Base-by-base conservation (phyloP, 257 asterid species). In the Cynanchum wilfordii region DNA sequence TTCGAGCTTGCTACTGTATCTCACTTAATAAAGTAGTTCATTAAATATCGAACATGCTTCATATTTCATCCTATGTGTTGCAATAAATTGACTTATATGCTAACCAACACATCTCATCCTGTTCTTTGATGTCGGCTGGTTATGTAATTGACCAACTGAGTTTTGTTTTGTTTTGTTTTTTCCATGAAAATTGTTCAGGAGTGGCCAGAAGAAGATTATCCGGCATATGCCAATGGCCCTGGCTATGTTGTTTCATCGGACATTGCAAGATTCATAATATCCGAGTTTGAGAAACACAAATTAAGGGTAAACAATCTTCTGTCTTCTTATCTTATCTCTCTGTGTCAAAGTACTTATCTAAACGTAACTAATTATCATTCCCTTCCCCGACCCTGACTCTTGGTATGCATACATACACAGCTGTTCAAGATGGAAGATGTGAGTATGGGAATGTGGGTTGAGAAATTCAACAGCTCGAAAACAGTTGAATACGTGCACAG, bases 381-480 rank as follows among this genome's bases (percentile, higher is more conserved):
- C 45, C 9, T n/a, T n/a, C n/a, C n/a, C n/a, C n/a, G n/a, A n/a
- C n/a, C n/a, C n/a, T n/a, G n/a, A n/a, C n/a, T n/a, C n/a, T n/a
- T n/a, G n/a, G n/a, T n/a, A n/a, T n/a, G n/a, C n/a, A 73, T 40
- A 4, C 2, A 33, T 33, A 2, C 50, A 72, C 92, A 93, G 97
- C 78, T 93, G 77, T 93, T 93, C 85, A 93, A 93, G 85, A 93
- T 93, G 98, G 98, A 93, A 82, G 96, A 93, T 33, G 97, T 93
- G 76, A 91, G 96, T 89, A 89, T 93, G 96, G 98, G 98, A 76
- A 89, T 87, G 97, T 93, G 98, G 98, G 97, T 93, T n/a, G 90
- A 91, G 76, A 81, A 85, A 77, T 91, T 83, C 81, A 93, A 91
- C 86, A 78, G 78, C 77, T 70, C 90, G 38, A 85, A 62, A 74